Conservation (phyloP, 495 filamentous ascomycete genomes). For the Penicillium taxi region DNA sequence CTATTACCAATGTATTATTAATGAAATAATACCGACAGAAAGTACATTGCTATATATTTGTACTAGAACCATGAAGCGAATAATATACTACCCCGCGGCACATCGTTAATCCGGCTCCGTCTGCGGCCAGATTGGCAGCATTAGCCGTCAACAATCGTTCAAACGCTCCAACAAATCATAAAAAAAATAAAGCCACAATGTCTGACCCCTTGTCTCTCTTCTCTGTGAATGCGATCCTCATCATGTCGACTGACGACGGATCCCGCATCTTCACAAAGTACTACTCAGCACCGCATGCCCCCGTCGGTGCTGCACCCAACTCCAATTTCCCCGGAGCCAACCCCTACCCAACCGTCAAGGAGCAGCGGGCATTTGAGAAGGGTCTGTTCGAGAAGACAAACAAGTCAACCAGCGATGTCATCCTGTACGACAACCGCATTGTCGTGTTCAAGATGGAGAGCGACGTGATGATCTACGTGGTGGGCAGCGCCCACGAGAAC, state of each 20-base stretch:
- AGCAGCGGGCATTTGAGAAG: slow-evolving; percentile 94
- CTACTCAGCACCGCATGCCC: slow-evolving; percentile 80
- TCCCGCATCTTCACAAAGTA: slow-evolving; percentile 92
- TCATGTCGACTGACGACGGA: slow-evolving; percentile 80
- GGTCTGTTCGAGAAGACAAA: slow-evolving; percentile 92
- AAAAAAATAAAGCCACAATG: slow-evolving; percentile 27
- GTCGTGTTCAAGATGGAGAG: slow-evolving; percentile 97
- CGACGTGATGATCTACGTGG: slow-evolving; percentile 95
- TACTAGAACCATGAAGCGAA: slow-evolving; percentile 1
- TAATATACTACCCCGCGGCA: slow-evolving; percentile 23
- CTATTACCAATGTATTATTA: no score
- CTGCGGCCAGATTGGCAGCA: slow-evolving; percentile 33
- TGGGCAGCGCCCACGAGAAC: slow-evolving; percentile 88
- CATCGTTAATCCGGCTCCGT: slow-evolving; percentile 30
- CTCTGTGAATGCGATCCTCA: slow-evolving; percentile 85
- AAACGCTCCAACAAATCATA: slow-evolving; percentile 8
- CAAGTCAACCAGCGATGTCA: slow-evolving; percentile 90
- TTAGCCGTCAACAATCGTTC: slow-evolving; percentile 25
- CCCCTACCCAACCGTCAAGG: slow-evolving; percentile 83
- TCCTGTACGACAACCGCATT: slow-evolving; percentile 89
- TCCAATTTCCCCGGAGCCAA: slow-evolving; percentile 55
- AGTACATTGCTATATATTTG: no score
- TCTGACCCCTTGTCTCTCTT: slow-evolving; percentile 65
- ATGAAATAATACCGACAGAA: no score
- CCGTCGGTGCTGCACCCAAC: slow-evolving; percentile 42